phyloP scores from a whole-genome alignment of 1,284 basidiomycete species.

The Irpex sp. region DNA sequence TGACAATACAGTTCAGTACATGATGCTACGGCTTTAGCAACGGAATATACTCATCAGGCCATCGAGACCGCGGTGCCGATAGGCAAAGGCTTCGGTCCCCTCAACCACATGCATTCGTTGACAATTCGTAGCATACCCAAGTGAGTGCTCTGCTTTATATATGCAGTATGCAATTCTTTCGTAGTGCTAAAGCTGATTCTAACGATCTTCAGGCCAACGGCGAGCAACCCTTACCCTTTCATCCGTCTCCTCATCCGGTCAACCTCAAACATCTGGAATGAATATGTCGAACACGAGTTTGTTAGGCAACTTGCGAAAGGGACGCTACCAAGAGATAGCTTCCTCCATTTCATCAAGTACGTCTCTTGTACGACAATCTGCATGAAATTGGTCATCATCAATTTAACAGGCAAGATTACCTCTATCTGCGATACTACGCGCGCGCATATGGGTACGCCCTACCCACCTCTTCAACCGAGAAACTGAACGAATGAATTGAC shows the following conservation, averaged over 20 bases:
- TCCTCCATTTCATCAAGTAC: constrained; percentile 85
- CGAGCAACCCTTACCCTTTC: constrained; percentile 64
- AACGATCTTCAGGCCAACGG: constrained; percentile 46
- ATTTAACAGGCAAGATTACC: constrained; percentile 64
- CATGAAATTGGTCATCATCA: background rate
- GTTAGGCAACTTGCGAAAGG: constrained; percentile 74
- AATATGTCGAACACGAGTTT: constrained; percentile 83
- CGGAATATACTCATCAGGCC: constrained; percentile 72
- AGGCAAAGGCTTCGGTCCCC: constrained; percentile 80
- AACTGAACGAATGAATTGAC: background rate
- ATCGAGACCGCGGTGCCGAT: constrained; percentile 72
- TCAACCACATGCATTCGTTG: constrained; percentile 83
- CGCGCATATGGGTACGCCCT: constrained; percentile 61
- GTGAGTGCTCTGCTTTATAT: constrained; percentile 37
- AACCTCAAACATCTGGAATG: constrained; percentile 60
- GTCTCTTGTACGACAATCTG: constrained; percentile 16
- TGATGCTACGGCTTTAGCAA: constrained; percentile 59
- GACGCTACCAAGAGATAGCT: constrained; percentile 59
- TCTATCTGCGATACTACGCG: constrained; percentile 77
- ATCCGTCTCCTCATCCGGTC: constrained; percentile 64
- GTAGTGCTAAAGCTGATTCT: background rate
- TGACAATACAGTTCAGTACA: constrained; percentile 37
- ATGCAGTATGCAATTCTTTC: background rate
- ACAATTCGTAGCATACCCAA: constrained; percentile 46
- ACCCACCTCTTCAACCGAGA: background rate